Percentiles rank a stretch among this genome's conserved stretches.
phyloP scores from a whole-genome alignment of 352 stramenopile genomes.

The Globisporangium mamillatum region DNA sequence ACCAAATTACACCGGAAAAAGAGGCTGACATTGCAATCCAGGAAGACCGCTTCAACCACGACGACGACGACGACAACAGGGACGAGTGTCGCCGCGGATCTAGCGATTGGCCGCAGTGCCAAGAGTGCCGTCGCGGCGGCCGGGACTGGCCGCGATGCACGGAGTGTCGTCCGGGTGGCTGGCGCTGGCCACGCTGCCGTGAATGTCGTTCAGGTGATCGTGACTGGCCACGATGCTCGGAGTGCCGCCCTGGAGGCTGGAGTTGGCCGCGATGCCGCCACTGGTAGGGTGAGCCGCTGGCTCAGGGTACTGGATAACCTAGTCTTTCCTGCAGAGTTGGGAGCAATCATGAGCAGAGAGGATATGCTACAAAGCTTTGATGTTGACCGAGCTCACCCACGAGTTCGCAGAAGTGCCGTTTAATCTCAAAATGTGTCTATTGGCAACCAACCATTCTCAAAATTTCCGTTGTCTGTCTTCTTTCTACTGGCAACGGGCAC shows the following conservation, averaged over 20 bases:
- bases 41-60: not conserved
- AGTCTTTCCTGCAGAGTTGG: too few species aligned
- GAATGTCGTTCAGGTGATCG: not conserved
- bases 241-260: slow-evolving; percentile 8
- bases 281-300: not conserved
- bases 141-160: not conserved
- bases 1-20: not conserved
- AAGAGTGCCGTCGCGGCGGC: not conserved
- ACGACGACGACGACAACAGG: not conserved
- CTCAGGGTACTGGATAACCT: not conserved
- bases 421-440: not conserved
- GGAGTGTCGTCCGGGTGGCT: not conserved
- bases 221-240: not conserved
- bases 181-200: not conserved
- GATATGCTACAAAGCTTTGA: slow-evolving; percentile 2
- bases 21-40: not conserved
- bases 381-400: not conserved
- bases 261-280: slow-evolving; percentile 6
- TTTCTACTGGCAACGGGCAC: not conserved
- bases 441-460: not conserved
- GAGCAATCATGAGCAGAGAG: too few species aligned
- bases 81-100: slow-evolving; percentile 1
- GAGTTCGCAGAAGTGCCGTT: slow-evolving; percentile 8
- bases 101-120: not conserved
- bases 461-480: slow-evolving; percentile 1